Evolutionary conservation across 345 rosid genomes (phyloP), one percentile per base, ranked within the genome.

Genomic region (Citrus mangshanensis): DNA sequence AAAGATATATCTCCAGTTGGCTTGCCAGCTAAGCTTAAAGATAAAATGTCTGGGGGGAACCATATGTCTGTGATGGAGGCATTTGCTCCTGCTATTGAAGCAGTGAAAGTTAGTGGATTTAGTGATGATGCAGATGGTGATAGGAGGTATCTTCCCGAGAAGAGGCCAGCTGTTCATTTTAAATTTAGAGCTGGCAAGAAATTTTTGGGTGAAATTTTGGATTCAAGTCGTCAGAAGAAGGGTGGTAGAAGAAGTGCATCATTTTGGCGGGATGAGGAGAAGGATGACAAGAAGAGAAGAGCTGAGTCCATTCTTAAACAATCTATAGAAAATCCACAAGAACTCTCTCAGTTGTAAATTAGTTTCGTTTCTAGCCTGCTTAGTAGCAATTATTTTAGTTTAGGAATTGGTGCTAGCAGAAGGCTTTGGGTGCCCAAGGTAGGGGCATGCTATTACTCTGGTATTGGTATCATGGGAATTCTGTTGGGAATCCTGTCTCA

Each of bases 221-320:
- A 92, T 82, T 49, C 89, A 72, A 86, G 76, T 76, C 88, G 92
- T 77, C 87, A 82, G 78, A 90, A 72, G 79, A 93, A 89, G 70
- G 86, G 83, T 79, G 88, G 81, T 46, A 83, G 85, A 77, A 87
- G 88, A 75, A 42, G 80, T 5, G 64, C 84, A 21, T 78, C 87
- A 22, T 74, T 88, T 78, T 89, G 81, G 71, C 90, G 89, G 49
- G 97, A 86, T 55, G 99, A 93, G 19, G 99, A 96, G 84, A 92
- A 95, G 85, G 99, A 94, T 80, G 99, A 96, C 71, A 94, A 88
- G 85, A 96, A 93, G 89, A 89, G 98, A 82, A 94, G 99, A 81
- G 99, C 97, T 22, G 98, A 91, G 86, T 91, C 87, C 70, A 93
- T 96, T 77, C 91, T 94, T 76, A 89, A 87, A 77, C 97, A 96